Percentiles rank a stretch among this genome's conserved stretches.
phyloP scores from a whole-genome alignment of 2,329 filamentous ascomycete genomes.

The Leptographium wingfieldii region DNA sequence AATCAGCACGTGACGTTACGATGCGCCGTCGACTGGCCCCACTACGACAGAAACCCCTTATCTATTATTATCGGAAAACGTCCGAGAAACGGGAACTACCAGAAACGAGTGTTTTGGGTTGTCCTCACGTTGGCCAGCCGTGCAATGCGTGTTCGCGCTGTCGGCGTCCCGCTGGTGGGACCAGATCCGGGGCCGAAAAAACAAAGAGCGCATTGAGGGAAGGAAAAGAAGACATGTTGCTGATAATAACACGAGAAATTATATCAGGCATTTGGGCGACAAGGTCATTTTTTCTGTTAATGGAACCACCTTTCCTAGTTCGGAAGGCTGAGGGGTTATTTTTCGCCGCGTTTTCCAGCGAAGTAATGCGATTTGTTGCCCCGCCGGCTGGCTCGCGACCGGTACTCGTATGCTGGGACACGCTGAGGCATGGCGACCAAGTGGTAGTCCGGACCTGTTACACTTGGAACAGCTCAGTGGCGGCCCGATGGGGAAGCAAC shows the following conservation, averaged over 20 bases:
- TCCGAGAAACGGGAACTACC: neutral
- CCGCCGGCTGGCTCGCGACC: neutral
- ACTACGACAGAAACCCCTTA: neutral
- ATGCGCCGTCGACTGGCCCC: neutral
- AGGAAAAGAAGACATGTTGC: no score
- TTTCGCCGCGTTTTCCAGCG: slow-evolving; percentile 14
- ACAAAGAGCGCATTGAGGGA: neutral
- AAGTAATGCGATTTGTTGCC: slow-evolving; percentile 5
- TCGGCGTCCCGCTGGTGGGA: neutral
- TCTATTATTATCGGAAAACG: neutral
- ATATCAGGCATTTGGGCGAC: neutral
- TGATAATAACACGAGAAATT: neutral
- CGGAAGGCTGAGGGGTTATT: slow-evolving; percentile 11
- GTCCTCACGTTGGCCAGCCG: no score
- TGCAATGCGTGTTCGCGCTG: neutral
- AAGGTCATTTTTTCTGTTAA: neutral
- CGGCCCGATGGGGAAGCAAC: neutral
- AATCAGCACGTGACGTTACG: neutral
- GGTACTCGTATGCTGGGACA: neutral
- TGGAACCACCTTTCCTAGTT: neutral
- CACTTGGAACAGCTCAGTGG: neutral
- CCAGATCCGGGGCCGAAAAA: neutral
- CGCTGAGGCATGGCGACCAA: neutral
- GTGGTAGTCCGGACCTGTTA: neutral
- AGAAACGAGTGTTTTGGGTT: no score